Evolutionary conservation across 257 asterid genomes (phyloP).

Genomic region (Petrea volubilis): DNA sequence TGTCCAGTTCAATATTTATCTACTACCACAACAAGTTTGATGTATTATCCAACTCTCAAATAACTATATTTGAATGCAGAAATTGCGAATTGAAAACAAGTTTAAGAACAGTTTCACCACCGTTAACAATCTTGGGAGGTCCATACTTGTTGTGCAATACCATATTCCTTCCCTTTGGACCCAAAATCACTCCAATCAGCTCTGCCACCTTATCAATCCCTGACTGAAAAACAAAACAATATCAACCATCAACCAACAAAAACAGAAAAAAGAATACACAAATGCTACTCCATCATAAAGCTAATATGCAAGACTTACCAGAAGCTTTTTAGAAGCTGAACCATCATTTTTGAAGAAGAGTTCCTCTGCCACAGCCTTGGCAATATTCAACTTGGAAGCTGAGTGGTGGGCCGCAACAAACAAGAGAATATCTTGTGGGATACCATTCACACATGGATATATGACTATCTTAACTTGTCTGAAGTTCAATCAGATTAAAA

Average conservation of each 20-base stretch:
- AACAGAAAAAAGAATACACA: not conserved
- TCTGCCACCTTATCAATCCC: conserved; percentile 83
- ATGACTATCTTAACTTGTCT: too few species aligned
- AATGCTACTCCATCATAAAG: not conserved
- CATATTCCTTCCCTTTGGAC: conserved; percentile 93
- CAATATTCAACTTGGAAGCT: conserved; percentile 31
- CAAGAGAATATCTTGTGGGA: too few species aligned
- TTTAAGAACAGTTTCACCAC: conserved; percentile 91
- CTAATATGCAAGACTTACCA: conserved; percentile 40
- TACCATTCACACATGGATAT: too few species aligned
- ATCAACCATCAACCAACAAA: too few species aligned
- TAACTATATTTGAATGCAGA: not conserved
- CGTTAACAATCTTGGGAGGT: conserved; percentile 92
- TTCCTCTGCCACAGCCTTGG: conserved; percentile 72
- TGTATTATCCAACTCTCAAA: conserved; percentile 14
- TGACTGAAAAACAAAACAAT: conserved; percentile 40
- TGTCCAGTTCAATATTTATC: conserved; percentile 87
- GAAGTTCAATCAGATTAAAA: too few species aligned
- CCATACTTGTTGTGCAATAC: conserved; percentile 90
- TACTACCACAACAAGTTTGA: conserved; percentile 35
- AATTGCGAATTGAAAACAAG: conserved; percentile 44
- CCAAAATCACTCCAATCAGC: conserved; percentile 80
- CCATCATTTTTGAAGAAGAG: conserved; percentile 83
- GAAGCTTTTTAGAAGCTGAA: conserved; percentile 67
- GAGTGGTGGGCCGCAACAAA: conserved; percentile 31